Evolutionary conservation across 1,284 basidiomycete genomes (phyloP).

Genomic region (Athelia psychrophila): DNA sequence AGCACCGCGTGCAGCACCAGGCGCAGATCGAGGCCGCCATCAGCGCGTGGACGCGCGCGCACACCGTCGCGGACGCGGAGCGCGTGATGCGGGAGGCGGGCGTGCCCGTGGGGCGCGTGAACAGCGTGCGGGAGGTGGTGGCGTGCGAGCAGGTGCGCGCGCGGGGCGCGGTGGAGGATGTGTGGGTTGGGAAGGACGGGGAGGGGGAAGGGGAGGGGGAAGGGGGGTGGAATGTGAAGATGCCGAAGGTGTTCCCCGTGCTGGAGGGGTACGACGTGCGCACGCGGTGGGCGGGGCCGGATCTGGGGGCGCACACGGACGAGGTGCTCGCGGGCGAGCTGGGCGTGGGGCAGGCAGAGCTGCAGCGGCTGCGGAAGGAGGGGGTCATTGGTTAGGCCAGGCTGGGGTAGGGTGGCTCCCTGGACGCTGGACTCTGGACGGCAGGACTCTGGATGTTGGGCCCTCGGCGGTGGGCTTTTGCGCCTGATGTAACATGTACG

Average conservation of each 20-base stretch:
- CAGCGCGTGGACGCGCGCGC: slow-evolving; percentile 50
- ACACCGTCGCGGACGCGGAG: slow-evolving; percentile 42
- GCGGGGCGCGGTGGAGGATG: slow-evolving; percentile 56
- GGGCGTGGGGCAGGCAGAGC: slow-evolving; percentile 40
- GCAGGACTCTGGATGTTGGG: too few relatives aligned
- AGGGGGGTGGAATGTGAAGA: slow-evolving; percentile 57
- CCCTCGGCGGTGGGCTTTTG: too few relatives aligned
- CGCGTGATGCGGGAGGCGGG: slow-evolving; percentile 39
- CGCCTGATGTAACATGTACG: too few relatives aligned
- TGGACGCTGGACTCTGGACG: too few relatives aligned
- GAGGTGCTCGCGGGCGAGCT: slow-evolving; percentile 52
- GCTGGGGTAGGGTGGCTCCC: too few relatives aligned
- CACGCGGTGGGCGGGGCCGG: slow-evolving; percentile 66
- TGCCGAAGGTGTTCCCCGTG: slow-evolving; percentile 59
- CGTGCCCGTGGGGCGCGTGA: slow-evolving; percentile 62
- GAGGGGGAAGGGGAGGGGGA: slow-evolving; percentile 22
- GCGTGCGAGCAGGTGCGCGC: slow-evolving; percentile 53
- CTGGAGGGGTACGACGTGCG: slow-evolving; percentile 52
- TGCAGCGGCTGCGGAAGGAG: slow-evolving; percentile 38
- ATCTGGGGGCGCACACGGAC: slow-evolving; percentile 61
- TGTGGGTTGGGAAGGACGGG: slow-evolving; percentile 49
- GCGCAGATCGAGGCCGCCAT: slow-evolving; percentile 63
- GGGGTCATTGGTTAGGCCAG: slow-evolving; percentile 42
- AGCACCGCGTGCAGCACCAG: slow-evolving; percentile 55
- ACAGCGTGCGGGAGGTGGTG: slow-evolving; percentile 58